Base-by-base conservation (phyloP, 108 stramenopile genomes). In the Chaetoceros tenuissimus region DNA sequence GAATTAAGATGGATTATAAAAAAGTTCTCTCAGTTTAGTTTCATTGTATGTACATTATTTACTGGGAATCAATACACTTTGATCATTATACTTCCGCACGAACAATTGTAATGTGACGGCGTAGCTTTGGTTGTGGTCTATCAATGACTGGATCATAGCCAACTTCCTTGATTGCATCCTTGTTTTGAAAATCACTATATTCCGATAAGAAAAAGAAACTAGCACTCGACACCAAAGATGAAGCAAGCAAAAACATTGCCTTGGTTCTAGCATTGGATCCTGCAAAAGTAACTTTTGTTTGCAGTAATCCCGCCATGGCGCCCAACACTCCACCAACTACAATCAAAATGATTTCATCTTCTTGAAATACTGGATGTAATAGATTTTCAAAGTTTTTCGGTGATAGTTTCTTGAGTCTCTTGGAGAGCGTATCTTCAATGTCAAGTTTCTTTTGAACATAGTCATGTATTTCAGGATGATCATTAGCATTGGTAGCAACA, bases 291-390 rank as follows among this genome's bases (percentile, higher is more conserved):
- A 40, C 34, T 10, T 53, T 46, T 19, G 81, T 77, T 61, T 96
- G 94, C 29, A 84, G 25, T 5, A 72, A 50, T 22, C 94, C 95
- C n/a, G 89, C 89, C 5, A 77, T 53, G 17, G 73, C 60, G 24
- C 95, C 95, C 17, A 96, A 62, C 10, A 89, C 80, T 21, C 85
- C 95, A 43, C 95, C 95, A 16, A 92, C 85, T 3, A 89, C 52
- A 61, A 96, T 94, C 24, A 96, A 75, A 51, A 89, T 80, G 28
- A 82, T 80, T 79, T 96, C 95, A 61, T 96, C 95, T 62, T 92
- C 91, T 69, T 96, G 84, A 68, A 96, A 96, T 29, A 92, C 90
- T 17, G 95, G 94, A 54, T 95, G 95, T 25, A 96, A 65, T 16
- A 96, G 64, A 56, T 87, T 80, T 71, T 87, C 86, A 74, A 96